phyloP scores from a whole-genome alignment of 441 rosid species.

The Metrosideros polymorpha region DNA sequence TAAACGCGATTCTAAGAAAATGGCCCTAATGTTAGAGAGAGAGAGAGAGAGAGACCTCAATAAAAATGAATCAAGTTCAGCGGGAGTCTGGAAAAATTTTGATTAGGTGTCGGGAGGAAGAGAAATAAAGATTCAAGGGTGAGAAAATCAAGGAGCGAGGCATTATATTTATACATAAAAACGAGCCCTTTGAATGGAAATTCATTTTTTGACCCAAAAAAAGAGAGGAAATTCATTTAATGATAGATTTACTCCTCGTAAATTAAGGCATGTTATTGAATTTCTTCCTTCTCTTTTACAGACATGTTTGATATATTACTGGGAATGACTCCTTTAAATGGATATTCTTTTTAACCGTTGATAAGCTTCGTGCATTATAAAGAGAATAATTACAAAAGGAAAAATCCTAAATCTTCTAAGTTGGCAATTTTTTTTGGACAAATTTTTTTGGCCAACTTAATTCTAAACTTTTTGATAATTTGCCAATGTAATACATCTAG shows the following conservation, averaged over 20 bases:
- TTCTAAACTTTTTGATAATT: too few relatives aligned
- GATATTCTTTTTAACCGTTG: not conserved
- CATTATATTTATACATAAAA: too few relatives aligned
- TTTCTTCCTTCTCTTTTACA: not conserved
- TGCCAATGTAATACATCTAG: too few relatives aligned
- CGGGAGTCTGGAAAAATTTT: not conserved
- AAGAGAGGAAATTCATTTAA: not conserved
- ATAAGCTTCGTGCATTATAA: not conserved
- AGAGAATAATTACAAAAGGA: too few relatives aligned
- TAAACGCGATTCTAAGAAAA: not conserved
- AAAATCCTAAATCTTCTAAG: too few relatives aligned
- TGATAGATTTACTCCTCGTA: not conserved
- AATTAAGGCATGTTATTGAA: not conserved
- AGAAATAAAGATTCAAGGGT: not conserved
- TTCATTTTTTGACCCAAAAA: too few relatives aligned
- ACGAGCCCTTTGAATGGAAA: not conserved
- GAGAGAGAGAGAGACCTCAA: not conserved
- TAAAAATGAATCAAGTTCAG: not conserved
- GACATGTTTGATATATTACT: not conserved
- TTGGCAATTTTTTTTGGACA: too few relatives aligned
- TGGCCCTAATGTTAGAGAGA: not conserved
- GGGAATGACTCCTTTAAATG: not conserved
- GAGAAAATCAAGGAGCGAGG: not conserved
- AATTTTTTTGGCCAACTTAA: too few relatives aligned
- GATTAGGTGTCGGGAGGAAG: not conserved